phyloP scores from a whole-genome alignment of 2,329 filamentous ascomycete species.

The Aspergillus versicolor region DNA sequence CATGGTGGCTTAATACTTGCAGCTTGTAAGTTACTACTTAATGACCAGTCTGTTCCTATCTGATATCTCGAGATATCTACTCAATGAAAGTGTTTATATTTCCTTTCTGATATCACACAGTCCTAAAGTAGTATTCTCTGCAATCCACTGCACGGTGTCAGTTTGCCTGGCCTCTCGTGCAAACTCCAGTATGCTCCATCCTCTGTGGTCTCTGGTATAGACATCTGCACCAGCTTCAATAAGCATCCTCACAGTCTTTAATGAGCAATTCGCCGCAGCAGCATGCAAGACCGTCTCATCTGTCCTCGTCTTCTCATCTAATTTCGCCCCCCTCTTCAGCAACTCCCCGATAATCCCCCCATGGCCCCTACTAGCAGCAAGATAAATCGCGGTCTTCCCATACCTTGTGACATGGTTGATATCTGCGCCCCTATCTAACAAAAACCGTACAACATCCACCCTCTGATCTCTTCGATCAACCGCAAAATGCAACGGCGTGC shows the following conservation, averaged over 20 bases:
- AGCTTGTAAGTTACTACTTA: too few relatives aligned
- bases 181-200: neutral
- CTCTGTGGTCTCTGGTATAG: neutral
- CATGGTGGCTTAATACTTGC: too few relatives aligned
- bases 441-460: neutral
- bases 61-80: too few relatives aligned
- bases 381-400: neutral
- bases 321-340: neutral
- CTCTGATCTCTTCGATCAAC: neutral
- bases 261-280: neutral
- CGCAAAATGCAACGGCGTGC: conserved; percentile 1
- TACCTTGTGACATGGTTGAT: neutral
- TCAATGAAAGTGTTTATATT: too few relatives aligned
- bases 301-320: neutral
- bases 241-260: neutral
- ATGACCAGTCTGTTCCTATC: too few relatives aligned
- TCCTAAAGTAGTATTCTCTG: neutral
- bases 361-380: neutral
- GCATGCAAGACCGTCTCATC: neutral
- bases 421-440: neutral
- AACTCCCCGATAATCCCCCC: neutral
- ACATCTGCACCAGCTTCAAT: neutral
- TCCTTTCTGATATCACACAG: too few relatives aligned
- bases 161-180: neutral
- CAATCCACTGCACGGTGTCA: neutral